These are phyloP conservation scores for Meyerozyma elateridarum DNA, from an alignment of 1,139 yeast genomes.

Conservation along the genomic window DNA sequence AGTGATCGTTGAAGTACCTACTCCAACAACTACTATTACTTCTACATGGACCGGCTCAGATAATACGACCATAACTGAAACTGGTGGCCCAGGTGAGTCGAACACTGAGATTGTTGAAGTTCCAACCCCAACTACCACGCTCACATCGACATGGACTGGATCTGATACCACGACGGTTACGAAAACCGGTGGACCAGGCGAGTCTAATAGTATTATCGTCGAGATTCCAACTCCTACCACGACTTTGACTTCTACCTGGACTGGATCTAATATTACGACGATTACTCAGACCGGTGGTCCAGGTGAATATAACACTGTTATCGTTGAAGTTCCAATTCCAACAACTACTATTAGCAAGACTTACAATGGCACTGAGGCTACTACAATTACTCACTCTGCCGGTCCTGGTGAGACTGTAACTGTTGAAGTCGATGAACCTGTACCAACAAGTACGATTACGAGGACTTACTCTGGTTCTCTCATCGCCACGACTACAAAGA, in stretches of 20 bases:
- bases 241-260: slow-evolving; percentile 14
- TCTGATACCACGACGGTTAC: slow-evolving; percentile 9
- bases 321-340: slow-evolving; percentile 9
- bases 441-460: slow-evolving; percentile 6
- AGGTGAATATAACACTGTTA: slow-evolving; percentile 10
- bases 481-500: slow-evolving; percentile 3
- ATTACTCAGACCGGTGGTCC: slow-evolving; percentile 7
- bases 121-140: slow-evolving; percentile 8
- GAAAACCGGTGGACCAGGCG: slow-evolving; percentile 11
- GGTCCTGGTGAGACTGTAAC: slow-evolving; percentile 8
- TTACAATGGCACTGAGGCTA: slow-evolving; percentile 10
- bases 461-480: slow-evolving; percentile 1
- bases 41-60: slow-evolving; percentile 7
- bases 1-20: slow-evolving; percentile 10
- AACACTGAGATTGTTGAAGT: slow-evolving; percentile 11
- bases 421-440: slow-evolving; percentile 8
- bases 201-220: slow-evolving; percentile 14
- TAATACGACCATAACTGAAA: slow-evolving; percentile 8
- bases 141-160: slow-evolving; percentile 9
- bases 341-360: slow-evolving; percentile 7
- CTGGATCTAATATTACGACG: slow-evolving; percentile 9
- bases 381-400: slow-evolving; percentile 6
- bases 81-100: slow-evolving; percentile 8
- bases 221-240: slow-evolving; percentile 9
- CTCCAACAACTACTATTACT: slow-evolving; percentile 8